Evolutionary conservation across 352 stramenopile species (phyloP), one percentile per base, ranked within the genome.

Genomic region (Phytophthora constricta): DNA sequence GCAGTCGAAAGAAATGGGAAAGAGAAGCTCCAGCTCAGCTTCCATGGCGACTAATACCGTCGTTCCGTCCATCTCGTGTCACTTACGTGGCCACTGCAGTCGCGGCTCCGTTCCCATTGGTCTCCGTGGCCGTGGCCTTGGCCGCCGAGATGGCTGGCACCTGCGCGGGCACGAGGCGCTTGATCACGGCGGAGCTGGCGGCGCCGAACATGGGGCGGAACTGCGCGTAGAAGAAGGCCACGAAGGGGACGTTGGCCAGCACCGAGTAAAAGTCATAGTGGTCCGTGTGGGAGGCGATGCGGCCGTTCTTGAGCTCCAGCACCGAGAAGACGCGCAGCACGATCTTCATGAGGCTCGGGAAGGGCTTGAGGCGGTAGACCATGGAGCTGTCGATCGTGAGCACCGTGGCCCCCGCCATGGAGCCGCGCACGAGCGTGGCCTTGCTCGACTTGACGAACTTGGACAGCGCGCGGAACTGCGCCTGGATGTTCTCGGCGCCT

Each of bases 221-320:
- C 59, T 93, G 84, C 52, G 72, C 71, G 79, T 95, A 95, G 56
- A 93, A 84, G 68, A 90, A 95, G 49, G 84, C 71, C 5, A 92
- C 70, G 39, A 95, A 79, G 39, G 87, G 87, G 19, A 95, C 70
- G 69, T 92, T 93, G 26, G 82, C 67, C 37, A 95, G 62, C 61
- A 95, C 87, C 58, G 85, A 92, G 64, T 89, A 91, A 27, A 95
- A 89, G 63, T 93, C 86, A 58, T 75, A 95, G 68, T 95, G 87
- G 67, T 95, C 87, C 66, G 87, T 95, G 74, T 95, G 87, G 31
- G 73, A 85, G 17, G 84, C 79, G 58, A 95, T 84, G 58, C 87
- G 86, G 58, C 80, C 80, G 56, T 92, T 90, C 68, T 90, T 86
- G 46, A 95, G 84, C 75, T 95, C 85, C 14, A 93, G 82, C 37